Evolutionary conservation across 169 alveolate genomes (phyloP), one percentile per base, ranked within the genome.

Genomic region (Theileria equi): DNA sequence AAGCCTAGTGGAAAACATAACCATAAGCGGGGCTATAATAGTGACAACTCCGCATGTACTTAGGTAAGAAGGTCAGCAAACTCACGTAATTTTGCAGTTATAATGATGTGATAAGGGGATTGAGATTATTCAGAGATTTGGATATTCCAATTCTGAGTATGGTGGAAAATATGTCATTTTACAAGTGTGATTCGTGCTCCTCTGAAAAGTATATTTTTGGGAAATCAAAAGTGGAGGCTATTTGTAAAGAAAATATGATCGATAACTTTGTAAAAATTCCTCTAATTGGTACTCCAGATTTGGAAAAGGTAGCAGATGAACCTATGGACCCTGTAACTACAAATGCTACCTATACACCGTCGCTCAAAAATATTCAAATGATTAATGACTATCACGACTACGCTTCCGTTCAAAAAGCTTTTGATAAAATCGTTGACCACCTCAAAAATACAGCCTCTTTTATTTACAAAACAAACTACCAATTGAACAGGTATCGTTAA

Each of bases 81-180:
- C 84, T 91, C 97, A 5, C 97, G 97, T 43, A 91, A 95, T 93
- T 84, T 69, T 80, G 92, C 26, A 90, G 97, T n/a, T 88, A 90
- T 21, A 93, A 93, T 11, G 99, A 96, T 80, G 96, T 93, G 3
- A 92, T 94, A 19, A 96, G 94, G 80, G 98, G 98, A 32, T 88
- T 95, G 16, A 93, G 92, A 67, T 88, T 96, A 91, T 96, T 95
- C 68, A 94, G 89, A 54, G 88, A 91, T 35, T 77, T 94, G 44
- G 93, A 95, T 74, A 92, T 95, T 8, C 97, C 98, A 0, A 91
- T 96, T 19, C 52, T 95, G 8, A 89, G 97, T 25, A 83, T 96
- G n/a, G 93, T 96, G 26, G 97, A 95, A 79, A 96, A 96, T 81
- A 96, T 96, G 99, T 87, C 95, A 19, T 94, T 94, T 79, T 95